A percentile compares a stretch with the other conserved stretches of the same genome.
These are phyloP conservation scores for Ustilago xerochloae DNA, from an alignment of 1,284 basidiomycete species.

Conservation along the genomic window DNA sequence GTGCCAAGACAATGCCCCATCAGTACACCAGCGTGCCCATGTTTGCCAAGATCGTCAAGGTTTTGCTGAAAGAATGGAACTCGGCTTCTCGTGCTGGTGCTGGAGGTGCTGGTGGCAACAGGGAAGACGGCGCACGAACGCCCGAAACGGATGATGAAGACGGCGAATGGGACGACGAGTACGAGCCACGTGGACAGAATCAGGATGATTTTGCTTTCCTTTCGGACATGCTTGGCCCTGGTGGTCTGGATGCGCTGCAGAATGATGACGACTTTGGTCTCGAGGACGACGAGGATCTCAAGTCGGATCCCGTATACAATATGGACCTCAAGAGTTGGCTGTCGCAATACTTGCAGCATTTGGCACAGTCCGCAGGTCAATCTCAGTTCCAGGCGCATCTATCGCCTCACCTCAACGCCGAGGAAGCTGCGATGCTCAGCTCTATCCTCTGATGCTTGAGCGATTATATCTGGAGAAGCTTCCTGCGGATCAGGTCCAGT, in stretches of 20 bases:
- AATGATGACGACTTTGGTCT: slow-evolving; percentile 70
- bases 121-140: slow-evolving; percentile 28
- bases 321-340: slow-evolving; percentile 78
- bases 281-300: slow-evolving; percentile 80
- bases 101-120: slow-evolving; percentile 11
- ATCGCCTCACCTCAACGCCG: slow-evolving; percentile 28
- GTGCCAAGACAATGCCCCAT: slow-evolving; percentile 76
- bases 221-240: slow-evolving; percentile 72
- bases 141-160: slow-evolving; percentile 58
- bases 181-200: slow-evolving; percentile 69
- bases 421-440: slow-evolving; percentile 35
- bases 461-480: neutral
- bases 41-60: slow-evolving; percentile 89
- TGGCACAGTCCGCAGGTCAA: slow-evolving; percentile 25
- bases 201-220: slow-evolving; percentile 70
- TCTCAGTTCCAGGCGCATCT: slow-evolving; percentile 23
- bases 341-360: slow-evolving; percentile 25
- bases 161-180: slow-evolving; percentile 62
- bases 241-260: slow-evolving; percentile 73
- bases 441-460: slow-evolving; percentile 12
- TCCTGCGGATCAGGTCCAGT: neutral
- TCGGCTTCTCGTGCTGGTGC: slow-evolving; percentile 63
- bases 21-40: slow-evolving; percentile 87
- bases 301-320: slow-evolving; percentile 84
- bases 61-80: slow-evolving; percentile 84